Evolutionary conservation across 164 flowering plant genomes (phyloP), one percentile per base, ranked within the genome.

Genomic region (Magnolia officinalis): DNA sequence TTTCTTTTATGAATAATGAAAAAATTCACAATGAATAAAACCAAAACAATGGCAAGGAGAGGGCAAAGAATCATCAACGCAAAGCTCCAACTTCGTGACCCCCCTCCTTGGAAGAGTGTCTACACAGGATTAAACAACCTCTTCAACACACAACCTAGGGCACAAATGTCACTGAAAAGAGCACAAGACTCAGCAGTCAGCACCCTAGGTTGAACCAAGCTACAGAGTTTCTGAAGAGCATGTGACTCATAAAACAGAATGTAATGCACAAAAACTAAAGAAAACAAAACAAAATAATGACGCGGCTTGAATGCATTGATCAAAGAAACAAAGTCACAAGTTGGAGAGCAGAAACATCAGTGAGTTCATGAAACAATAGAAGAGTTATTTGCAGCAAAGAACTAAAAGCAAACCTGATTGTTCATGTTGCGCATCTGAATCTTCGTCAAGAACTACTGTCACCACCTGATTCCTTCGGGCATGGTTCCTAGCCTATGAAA

Each of bases 401-500:
- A 68, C 26, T 9, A 14, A 50, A 63, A n/a, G 52, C 37, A n/a
- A 66, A 73, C 82, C 82, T 69, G 80, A 70, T 55, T 29, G 70
- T 19, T 69, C 78, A 24, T 52, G 70, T 21, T 45, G 77, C 19
- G 59, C 59, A 49, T 70, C 89, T 70, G 79, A 71, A 65, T 84
- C 92, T 23, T 88, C 83, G 80, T 89, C 92, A 79, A 87, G 84
- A 45, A 86, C 79, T 50, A 81, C 63, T 29, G 79, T 55, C 68
- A 82, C 81, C 68, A 79, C 81, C 68, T 77, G 84, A 59, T 77
- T 84, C 82, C 90, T 85, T 77, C 88, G 83, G 4, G 92, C 74
- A 67, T 88, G 90, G 79, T 82, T 87, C 81, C 84, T 89, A 29
- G 95, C 97, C 97, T 92, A 63, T 70, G 78, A 3, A 1, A 77